These are phyloP conservation scores for Suillus subaureus DNA, from an alignment of 768 basidiomycete genomes.

Conservation along the genomic window DNA sequence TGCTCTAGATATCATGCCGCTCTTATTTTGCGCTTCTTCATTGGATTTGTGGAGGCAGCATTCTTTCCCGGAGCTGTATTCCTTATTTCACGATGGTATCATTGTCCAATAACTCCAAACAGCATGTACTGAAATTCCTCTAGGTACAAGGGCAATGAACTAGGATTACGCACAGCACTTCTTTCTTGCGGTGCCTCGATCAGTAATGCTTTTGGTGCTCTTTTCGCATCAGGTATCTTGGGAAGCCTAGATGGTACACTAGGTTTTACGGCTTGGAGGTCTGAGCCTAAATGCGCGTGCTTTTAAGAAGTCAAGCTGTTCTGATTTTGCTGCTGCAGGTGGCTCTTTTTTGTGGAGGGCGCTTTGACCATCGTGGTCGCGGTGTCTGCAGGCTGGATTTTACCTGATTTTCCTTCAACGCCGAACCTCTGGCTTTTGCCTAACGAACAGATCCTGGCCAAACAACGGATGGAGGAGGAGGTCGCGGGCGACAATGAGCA, in stretches of 20 bases:
- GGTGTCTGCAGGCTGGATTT: conserved; percentile 54
- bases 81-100: conserved; percentile 63
- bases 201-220: conserved; percentile 78
- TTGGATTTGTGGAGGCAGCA: conserved; percentile 72
- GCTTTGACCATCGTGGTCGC: conserved; percentile 54
- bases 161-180: conserved; percentile 66
- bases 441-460: conserved; percentile 55
- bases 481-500: conserved; percentile 51
- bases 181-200: conserved; percentile 72
- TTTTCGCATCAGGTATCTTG: conserved; percentile 76
- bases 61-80: conserved; percentile 72
- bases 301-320: background rate
- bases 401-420: conserved; percentile 71
- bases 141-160: conserved; percentile 62
- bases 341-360: conserved; percentile 73
- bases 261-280: conserved; percentile 50
- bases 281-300: conserved; percentile 18
- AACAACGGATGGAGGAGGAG: conserved; percentile 63
- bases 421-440: conserved; percentile 60
- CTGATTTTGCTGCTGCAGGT: conserved; percentile 39
- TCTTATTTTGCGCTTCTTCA: conserved; percentile 69
- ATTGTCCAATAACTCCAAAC: background rate
- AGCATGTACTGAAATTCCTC: background rate
- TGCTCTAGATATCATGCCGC: conserved; percentile 54
- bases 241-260: conserved; percentile 66